phyloP scores from a whole-genome alignment of 257 asterid genomes.

The Anisodus acutangulus region DNA sequence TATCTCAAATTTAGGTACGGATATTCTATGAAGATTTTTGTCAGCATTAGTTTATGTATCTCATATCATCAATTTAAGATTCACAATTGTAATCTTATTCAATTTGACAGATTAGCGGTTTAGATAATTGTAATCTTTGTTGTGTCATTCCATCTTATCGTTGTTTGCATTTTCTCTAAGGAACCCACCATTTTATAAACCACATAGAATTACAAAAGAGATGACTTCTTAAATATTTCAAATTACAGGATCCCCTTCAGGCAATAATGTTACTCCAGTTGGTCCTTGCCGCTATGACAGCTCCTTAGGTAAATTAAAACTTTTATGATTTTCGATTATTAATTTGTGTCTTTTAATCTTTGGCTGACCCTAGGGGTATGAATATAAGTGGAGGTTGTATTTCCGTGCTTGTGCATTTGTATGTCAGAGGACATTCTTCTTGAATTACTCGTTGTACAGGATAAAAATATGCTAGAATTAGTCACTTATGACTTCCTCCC shows the following conservation, averaged over 20 bases:
- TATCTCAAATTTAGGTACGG: slow-evolving; percentile 63
- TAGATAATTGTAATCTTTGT: not conserved
- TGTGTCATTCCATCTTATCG: slow-evolving; percentile 10
- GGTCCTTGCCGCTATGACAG: slow-evolving; percentile 96
- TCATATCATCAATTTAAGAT: not conserved
- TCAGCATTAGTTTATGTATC: slow-evolving; percentile 1
- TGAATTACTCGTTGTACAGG: not conserved
- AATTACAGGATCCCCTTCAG: slow-evolving; percentile 77
- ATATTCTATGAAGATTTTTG: slow-evolving; percentile 27
- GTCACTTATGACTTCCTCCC: slow-evolving; percentile 19
- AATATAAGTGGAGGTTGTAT: not conserved
- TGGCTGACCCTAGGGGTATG: not conserved
- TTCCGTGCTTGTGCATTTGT: not conserved
- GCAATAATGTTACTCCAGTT: slow-evolving; percentile 72
- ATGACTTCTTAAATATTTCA: slow-evolving; percentile 21
- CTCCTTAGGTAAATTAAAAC: slow-evolving; percentile 71
- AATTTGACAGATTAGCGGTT: slow-evolving; percentile 2
- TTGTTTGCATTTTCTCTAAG: slow-evolving; percentile 12
- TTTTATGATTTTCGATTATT: not conserved
- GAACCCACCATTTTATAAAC: not conserved
- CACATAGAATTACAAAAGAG: not conserved
- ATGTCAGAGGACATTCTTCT: not conserved
- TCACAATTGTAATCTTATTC: not conserved
- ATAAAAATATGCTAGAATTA: not conserved
- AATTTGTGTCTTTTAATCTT: not conserved